Evolutionary conservation across 257 asterid species (phyloP).

Genomic region (Avicennia marina): DNA sequence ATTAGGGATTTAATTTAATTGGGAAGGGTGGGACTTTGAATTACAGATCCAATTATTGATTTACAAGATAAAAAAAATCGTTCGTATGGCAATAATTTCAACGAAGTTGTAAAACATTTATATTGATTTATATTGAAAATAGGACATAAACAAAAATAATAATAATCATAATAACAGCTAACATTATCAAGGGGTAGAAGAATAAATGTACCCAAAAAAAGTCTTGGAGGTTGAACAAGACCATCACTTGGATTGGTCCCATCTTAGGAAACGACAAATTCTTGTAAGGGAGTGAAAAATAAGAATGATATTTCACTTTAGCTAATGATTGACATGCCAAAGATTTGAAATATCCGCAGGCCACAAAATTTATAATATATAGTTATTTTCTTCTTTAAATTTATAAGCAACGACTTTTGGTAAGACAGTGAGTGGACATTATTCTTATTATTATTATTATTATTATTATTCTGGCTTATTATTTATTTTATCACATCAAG

Average conservation of each 20-base stretch:
- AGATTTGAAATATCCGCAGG: neutral
- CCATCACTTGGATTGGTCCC: constrained; percentile 6
- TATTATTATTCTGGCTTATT: too few relatives aligned
- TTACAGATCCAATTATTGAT: neutral
- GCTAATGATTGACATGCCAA: neutral
- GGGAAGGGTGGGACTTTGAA: neutral
- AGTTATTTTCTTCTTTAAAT: too few relatives aligned
- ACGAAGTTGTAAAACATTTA: neutral
- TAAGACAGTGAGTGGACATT: too few relatives aligned
- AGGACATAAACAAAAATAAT: neutral
- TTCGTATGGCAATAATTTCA: too few relatives aligned
- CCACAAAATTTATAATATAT: too few relatives aligned
- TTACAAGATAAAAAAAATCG: too few relatives aligned
- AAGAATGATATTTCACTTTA: neutral
- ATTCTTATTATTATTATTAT: too few relatives aligned
- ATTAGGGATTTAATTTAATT: neutral
- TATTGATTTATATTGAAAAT: neutral
- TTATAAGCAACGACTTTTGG: too few relatives aligned
- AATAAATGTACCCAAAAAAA: neutral
- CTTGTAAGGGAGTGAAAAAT: neutral
- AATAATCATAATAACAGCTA: neutral
- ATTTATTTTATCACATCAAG: too few relatives aligned
- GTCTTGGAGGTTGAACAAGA: constrained; percentile 1
- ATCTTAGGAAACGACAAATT: neutral
- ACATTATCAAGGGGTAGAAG: neutral